Conservation (phyloP, 1,284 basidiomycete genomes). For the Naganishia sp. region DNA sequence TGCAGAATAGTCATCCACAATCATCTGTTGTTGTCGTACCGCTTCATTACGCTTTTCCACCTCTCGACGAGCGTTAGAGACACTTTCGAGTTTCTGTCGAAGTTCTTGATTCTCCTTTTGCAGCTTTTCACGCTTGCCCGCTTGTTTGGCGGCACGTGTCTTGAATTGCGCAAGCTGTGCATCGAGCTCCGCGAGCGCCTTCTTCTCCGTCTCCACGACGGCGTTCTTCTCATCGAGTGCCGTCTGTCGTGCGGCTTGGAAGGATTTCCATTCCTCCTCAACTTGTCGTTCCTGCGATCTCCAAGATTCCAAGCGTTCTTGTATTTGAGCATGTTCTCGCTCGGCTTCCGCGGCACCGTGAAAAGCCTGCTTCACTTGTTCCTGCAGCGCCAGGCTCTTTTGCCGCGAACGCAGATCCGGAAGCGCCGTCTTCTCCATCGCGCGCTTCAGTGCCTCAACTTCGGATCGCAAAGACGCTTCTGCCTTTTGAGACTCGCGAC, state of each 20-base stretch:
- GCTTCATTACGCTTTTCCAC: slow-evolving; percentile 46
- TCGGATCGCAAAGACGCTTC: slow-evolving; percentile 51
- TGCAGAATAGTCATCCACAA: slow-evolving; percentile 30
- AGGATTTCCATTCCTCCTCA: slow-evolving; percentile 40
- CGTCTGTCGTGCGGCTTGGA: slow-evolving; percentile 36
- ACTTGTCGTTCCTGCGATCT: slow-evolving; percentile 39
- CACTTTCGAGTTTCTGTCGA: slow-evolving; percentile 46
- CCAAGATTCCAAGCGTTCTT: slow-evolving; percentile 42
- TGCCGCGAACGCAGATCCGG: slow-evolving; percentile 52
- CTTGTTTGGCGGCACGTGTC: slow-evolving; percentile 74
- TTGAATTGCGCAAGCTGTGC: slow-evolving; percentile 45
- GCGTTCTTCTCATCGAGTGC: slow-evolving; percentile 43
- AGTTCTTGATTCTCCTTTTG: slow-evolving; percentile 48
- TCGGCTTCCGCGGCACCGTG: slow-evolving; percentile 49
- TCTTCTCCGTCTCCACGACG: slow-evolving; percentile 45
- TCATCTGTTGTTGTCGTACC: slow-evolving; percentile 31
- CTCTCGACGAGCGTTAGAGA: slow-evolving; percentile 45
- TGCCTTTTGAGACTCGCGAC: slow-evolving; percentile 49
- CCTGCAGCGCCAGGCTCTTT: slow-evolving; percentile 52
- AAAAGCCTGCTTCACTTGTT: slow-evolving; percentile 54
- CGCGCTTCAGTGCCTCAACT: slow-evolving; percentile 52
- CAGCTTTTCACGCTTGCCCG: slow-evolving; percentile 60
- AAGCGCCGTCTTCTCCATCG: slow-evolving; percentile 51
- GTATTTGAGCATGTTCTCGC: slow-evolving; percentile 43
- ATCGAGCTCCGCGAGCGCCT: slow-evolving; percentile 46